phyloP scores from a whole-genome alignment of 805 yeast genomes.

The Vanderwaltozyma polyspora region DNA sequence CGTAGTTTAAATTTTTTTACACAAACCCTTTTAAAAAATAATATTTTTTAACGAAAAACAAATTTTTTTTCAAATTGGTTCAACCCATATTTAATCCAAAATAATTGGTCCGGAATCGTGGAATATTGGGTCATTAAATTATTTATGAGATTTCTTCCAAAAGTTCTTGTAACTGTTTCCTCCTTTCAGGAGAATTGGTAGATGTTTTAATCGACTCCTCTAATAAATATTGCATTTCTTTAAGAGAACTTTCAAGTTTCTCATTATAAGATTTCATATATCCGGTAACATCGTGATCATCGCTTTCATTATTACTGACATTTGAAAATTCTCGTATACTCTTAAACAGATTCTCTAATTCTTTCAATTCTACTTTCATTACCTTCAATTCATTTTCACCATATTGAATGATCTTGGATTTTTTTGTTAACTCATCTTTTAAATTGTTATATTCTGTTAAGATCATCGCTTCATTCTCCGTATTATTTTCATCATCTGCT shows the following conservation, averaged over 20 bases:
- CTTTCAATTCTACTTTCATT: conserved; percentile 3
- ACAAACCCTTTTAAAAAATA: too few relatives aligned
- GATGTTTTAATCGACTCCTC: conserved; percentile 13
- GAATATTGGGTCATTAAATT: too few relatives aligned
- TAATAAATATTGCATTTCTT: conserved; percentile 8
- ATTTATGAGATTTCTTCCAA: too few relatives aligned
- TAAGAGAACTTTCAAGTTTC: conserved; percentile 5
- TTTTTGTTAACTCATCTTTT: conserved; percentile 10
- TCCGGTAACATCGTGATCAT: conserved; percentile 1
- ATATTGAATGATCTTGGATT: conserved; percentile 11
- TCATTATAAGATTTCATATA: conserved; percentile 9
- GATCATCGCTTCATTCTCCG: conserved; percentile 6
- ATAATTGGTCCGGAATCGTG: too few relatives aligned
- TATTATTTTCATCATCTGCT: conserved; percentile 5
- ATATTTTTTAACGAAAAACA: too few relatives aligned
- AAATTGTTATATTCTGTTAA: conserved; percentile 19
- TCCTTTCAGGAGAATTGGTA: too few relatives aligned
- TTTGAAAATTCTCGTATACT: conserved; percentile 7
- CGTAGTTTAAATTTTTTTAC: too few relatives aligned
- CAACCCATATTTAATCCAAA: too few relatives aligned
- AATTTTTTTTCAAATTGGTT: too few relatives aligned
- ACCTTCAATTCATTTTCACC: conserved; percentile 6
- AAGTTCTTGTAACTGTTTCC: too few relatives aligned
- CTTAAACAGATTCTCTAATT: conserved; percentile 4
- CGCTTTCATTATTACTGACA: neutral